Base-by-base conservation (phyloP, 768 basidiomycete species). In the Phallus indusiatus region DNA sequence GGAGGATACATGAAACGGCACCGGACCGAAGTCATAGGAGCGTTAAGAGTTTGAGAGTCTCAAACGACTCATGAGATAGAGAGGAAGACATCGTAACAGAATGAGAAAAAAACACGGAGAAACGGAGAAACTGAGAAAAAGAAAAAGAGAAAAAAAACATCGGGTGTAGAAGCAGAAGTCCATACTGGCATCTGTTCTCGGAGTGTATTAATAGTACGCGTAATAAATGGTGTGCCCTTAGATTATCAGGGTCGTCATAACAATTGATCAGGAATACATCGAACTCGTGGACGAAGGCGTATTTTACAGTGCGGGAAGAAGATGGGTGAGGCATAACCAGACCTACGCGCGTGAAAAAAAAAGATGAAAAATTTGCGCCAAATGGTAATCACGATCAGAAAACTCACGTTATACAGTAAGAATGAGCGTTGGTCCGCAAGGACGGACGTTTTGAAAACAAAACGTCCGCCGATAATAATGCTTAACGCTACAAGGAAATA, bases 341-440 rank as follows among this genome's bases (percentile, higher is more conserved):
- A 58, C 56, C 56, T 58, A 28, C 2, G 28, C 28, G 28, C 4
- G 28, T 11, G 34, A 50, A 34, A 36, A n/a, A 1, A n/a, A 16
- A 52, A 20, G 16, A 50, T 21, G 33, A 24, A 12, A 22, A 37
- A 16, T 37, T 37, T 42, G 14, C 4, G 12, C 42, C 42, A 4
- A 42, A 2, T 14, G 49, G n/a, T 5, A 20, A 47, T 46, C 9
- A 16, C 51, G 22, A n/a, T 14, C 17, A 35, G 49, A 56, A 11
- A 20, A 68, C 73, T 60, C 9, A 75, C 73, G 35, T 74, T 74
- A 28, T 74, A 74, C 54, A 65, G 67, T 28, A 70, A 74, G 63
- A 72, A 75, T 10, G 73, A 74, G n/a, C 61, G 63, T 22, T 69
- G 71, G 14, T 74, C 73, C 1, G 63, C 70, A 7, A 62, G 62